Evolutionary conservation across 495 filamentous ascomycete species (phyloP).

Genomic region (Extremus antarcticus): DNA sequence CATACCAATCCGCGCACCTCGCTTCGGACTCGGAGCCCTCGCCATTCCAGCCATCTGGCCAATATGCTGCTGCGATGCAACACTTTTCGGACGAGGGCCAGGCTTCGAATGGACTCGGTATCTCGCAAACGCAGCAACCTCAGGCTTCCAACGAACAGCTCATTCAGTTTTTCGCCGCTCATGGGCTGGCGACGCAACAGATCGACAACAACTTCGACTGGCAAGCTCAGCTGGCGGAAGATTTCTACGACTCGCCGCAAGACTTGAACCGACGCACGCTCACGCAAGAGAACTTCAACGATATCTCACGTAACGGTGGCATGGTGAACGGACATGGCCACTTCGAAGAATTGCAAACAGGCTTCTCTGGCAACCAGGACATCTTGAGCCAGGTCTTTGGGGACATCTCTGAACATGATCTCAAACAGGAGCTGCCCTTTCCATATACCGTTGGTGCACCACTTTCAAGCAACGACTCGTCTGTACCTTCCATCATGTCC

Average conservation of each 20-base stretch:
- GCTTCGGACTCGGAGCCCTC: slow-evolving; percentile 13
- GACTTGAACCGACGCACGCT: slow-evolving; percentile 17
- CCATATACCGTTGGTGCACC: background rate
- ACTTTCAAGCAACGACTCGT: slow-evolving; percentile 15
- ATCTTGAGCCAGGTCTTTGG: slow-evolving; percentile 8
- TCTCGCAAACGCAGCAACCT: slow-evolving; percentile 4
- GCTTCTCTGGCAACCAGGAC: background rate
- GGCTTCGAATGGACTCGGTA: background rate
- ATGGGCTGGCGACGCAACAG: background rate
- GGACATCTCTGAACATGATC: slow-evolving; percentile 1
- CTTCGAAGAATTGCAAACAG: slow-evolving; percentile 1
- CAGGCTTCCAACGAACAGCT: background rate
- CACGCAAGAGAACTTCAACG: slow-evolving; percentile 19
- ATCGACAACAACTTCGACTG: background rate
- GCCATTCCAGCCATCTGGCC: slow-evolving; percentile 1
- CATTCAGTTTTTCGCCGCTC: background rate
- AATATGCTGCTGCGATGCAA: slow-evolving; percentile 17
- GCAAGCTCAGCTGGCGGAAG: background rate
- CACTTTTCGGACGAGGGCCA: background rate
- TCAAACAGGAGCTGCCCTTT: slow-evolving; percentile 2
- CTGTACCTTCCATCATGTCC: slow-evolving; percentile 11
- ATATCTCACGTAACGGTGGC: slow-evolving; percentile 3
- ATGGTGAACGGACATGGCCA: background rate
- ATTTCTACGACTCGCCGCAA: slow-evolving; percentile 15
- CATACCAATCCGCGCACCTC: slow-evolving; percentile 1